Evolutionary conservation across 495 filamentous ascomycete species (phyloP), one percentile per base, ranked within the genome.

Genomic region (Tetracladium setigerum): DNA sequence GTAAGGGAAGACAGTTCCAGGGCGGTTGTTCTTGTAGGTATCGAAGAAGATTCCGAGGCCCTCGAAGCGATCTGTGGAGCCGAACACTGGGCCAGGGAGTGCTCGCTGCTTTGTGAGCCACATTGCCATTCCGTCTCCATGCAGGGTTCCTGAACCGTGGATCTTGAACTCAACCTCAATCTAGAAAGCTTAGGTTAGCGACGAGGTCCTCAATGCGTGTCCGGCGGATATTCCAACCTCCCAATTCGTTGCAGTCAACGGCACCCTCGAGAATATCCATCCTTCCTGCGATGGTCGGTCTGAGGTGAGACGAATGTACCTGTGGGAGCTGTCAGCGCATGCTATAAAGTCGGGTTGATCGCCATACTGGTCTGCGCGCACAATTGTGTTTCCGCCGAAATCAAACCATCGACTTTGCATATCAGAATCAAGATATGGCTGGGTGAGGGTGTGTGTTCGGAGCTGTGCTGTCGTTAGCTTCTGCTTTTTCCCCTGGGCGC

Each of bases 321-420:
- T 94, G n/a, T n/a, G 31, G 31, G 10, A 52, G 41, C 30, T 7
- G 30, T 37, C 40, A 19, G 38, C 22, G 22, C 22, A 27, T 27
- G 22, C 22, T 7, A 27, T 7, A 7, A 3, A 27, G 22, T 7
- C 7, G n/a, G 41, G 18, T 46, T 15, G 35, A 50, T 22, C 50
- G 60, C 36, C 72, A 51, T 81, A 96, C 84, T 88, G 80, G 65
- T 99, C 94, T 53, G 89, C 86, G 39, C 94, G 83, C 60, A 97
- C 74, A 54, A 99, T 79, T 5, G 92, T 94, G 64, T 95, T 87
- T 58, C 90, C 92, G 60, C 94, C 94, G 78, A 95, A 99, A 71
- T 99, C 94, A 66, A 87, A 99, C 89, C 92, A 99, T 68, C 94
- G 85, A 71, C 86, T 95, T 75, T 95, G 87, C 82, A 97, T 90